These are phyloP conservation scores for Zasmidium citrigriseum DNA, from an alignment of 2,329 filamentous ascomycete species.

Conservation along the genomic window DNA sequence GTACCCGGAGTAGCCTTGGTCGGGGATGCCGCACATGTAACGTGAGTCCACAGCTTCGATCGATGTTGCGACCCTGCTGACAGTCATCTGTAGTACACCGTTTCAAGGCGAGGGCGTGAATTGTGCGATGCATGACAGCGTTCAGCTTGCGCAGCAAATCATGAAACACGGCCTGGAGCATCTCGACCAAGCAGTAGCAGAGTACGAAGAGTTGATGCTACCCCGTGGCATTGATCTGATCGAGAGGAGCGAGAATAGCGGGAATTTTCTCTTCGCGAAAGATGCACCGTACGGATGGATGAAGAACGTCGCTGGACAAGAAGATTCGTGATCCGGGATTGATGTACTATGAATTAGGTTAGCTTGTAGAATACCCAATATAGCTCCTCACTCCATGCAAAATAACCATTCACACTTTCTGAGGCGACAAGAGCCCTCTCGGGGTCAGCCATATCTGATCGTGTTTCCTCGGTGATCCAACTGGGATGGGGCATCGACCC, in stretches of 20 bases:
- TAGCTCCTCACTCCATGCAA: no score
- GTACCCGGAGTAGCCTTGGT: constrained; percentile 55
- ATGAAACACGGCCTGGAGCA: constrained; percentile 27
- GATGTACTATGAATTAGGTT: no score
- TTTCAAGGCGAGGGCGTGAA: constrained; percentile 62
- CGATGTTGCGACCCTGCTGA: not conserved
- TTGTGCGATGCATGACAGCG: constrained; percentile 56
- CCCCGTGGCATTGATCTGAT: constrained; percentile 26
- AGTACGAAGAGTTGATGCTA: constrained; percentile 37
- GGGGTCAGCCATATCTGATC: constrained; percentile 3
- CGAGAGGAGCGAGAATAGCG: constrained; percentile 6
- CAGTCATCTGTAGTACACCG: constrained; percentile 38
- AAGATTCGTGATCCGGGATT: not conserved
- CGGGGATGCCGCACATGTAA: constrained; percentile 63
- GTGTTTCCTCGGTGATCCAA: not conserved
- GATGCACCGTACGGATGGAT: constrained; percentile 14
- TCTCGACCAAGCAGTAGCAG: constrained; percentile 27
- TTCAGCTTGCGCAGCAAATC: constrained; percentile 51
- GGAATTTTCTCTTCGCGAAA: constrained; percentile 16
- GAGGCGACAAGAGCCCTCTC: not conserved
- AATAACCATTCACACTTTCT: constrained; percentile 2
- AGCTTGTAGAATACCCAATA: no score
- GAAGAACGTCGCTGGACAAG: not conserved
- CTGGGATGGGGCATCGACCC: constrained; percentile 1
- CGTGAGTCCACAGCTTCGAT: constrained; percentile 36